Evolutionary conservation across 495 filamentous ascomycete genomes (phyloP), one percentile per base, ranked within the genome.

Genomic region (Xylaria bambusicola): DNA sequence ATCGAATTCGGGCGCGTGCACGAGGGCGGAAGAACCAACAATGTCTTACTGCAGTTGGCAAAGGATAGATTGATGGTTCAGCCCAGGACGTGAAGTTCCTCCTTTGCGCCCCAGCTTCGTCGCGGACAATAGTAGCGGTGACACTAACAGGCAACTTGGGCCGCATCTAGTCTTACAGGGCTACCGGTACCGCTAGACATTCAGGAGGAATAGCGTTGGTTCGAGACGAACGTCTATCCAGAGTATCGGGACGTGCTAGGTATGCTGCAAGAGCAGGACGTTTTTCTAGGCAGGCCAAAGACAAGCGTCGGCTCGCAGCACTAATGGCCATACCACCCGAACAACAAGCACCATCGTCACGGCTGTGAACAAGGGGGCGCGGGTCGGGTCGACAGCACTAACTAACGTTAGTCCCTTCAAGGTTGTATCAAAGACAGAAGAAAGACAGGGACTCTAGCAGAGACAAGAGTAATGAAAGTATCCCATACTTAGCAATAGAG

Each of bases 1-100:
- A 27, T 49, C 20, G 41, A 41, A 35, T n/a, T 44, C 46, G 56
- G 56, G 26, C 46, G 56, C 26, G 26, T 58, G 56, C 46, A 31
- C 52, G 24, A 15, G 21, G 12, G 47, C 36, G 36, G 42, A 56
- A 26, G 41, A 27, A 33, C 53, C 40, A 47, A 47, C 53, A 56
- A 50, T 51, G 56, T 58, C 36, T 49, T 23, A 51, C 35, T 58
- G 42, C 54, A 47, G 36, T 38, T 10, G 36, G 15, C 13, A 38
- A 13, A 38, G 36, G 5, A n/a, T n/a, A n/a, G n/a, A n/a, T n/a
- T n/a, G n/a, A n/a, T n/a, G n/a, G 36, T 15, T 6, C 36, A 38
- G 36, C 36, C 36, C 36, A 33, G 29, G 29, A 33, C 29, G 29
- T 5, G 10, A 33, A 33, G 12, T 38, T 38, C 36, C 36, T 38